Evolutionary conservation across 495 filamentous ascomycete genomes (phyloP).

Genomic region (Lentithecium fluviatile): DNA sequence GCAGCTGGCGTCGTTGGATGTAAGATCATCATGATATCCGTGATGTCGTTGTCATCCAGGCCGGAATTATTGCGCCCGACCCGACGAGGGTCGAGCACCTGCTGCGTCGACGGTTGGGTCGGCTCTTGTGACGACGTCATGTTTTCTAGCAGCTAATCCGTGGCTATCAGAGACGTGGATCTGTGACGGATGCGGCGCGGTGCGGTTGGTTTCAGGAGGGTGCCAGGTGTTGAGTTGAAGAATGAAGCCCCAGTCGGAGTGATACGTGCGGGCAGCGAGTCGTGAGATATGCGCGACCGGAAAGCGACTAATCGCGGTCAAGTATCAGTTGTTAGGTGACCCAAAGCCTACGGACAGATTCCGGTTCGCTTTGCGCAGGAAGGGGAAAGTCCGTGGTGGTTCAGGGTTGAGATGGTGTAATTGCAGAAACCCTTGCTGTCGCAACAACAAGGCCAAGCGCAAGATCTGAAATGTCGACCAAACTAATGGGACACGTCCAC

Average conservation of each 20-base stretch:
- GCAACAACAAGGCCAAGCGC: not conserved
- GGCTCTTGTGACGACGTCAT: constrained; percentile 41
- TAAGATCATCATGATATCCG: constrained; percentile 86
- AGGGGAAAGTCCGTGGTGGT: not conserved
- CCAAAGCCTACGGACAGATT: not conserved
- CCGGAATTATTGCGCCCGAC: constrained; percentile 73
- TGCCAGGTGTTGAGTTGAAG: not conserved
- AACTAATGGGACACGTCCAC: constrained; percentile 27
- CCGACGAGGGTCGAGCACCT: constrained; percentile 73
- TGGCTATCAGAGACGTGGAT: not conserved
- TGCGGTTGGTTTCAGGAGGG: not conserved
- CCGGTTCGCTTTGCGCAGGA: not conserved
- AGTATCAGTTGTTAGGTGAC: not conserved
- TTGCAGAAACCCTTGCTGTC: no score
- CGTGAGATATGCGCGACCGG: not conserved
- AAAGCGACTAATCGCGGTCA: not conserved
- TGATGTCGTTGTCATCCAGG: constrained; percentile 72
- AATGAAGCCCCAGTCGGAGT: not conserved
- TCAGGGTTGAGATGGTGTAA: no score
- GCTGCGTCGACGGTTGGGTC: constrained; percentile 76
- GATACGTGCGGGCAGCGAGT: not conserved
- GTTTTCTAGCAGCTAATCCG: not conserved
- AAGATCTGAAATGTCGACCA: constrained; percentile 14
- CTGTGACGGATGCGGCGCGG: not conserved
- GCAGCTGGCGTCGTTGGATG: constrained; percentile 74